Percentiles rank a stretch among this genome's conserved stretches.
These are phyloP conservation scores for Dothideomycetes sp. DNA, from an alignment of 2,329 filamentous ascomycete genomes.

Conservation along the genomic window DNA sequence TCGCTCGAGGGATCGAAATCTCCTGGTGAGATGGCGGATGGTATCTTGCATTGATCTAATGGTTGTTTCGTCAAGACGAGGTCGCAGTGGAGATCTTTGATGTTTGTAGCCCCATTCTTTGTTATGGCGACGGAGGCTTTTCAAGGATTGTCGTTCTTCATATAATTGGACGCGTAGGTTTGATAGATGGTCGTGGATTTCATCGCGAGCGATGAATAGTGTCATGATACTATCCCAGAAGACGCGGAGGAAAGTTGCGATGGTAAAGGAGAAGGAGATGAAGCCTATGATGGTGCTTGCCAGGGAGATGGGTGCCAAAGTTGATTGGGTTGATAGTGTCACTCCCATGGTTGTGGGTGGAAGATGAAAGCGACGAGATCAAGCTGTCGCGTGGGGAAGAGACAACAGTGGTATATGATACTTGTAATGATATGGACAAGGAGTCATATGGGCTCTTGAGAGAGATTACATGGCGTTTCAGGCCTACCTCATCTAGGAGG, in stretches of 20 bases:
- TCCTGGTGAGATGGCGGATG: conserved; percentile 28
- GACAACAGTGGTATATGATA: too few species aligned
- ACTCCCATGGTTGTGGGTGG: conserved; percentile 22
- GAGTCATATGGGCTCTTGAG: too few species aligned
- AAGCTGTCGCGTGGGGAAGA: neutral
- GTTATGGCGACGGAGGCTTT: conserved; percentile 20
- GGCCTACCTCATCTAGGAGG: too few species aligned
- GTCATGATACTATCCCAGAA: conserved; percentile 34
- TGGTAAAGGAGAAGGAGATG: conserved; percentile 34
- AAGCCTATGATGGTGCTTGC: conserved; percentile 32
- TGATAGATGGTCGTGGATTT: conserved; percentile 33
- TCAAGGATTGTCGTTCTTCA: conserved; percentile 31
- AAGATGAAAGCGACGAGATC: neutral
- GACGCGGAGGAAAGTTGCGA: conserved; percentile 34
- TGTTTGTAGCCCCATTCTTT: conserved; percentile 13
- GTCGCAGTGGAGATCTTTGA: conserved; percentile 2
- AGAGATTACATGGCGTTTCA: too few species aligned
- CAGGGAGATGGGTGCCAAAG: conserved; percentile 28
- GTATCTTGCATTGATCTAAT: conserved; percentile 29
- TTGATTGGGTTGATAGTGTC: conserved; percentile 21
- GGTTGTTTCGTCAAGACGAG: conserved; percentile 25
- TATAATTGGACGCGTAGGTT: conserved; percentile 33
- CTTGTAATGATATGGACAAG: too few species aligned
- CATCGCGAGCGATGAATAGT: conserved; percentile 27
- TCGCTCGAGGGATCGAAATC: conserved; percentile 30